These are phyloP conservation scores for Abrus pulchellus DNA, from an alignment of 306 rosid genomes.

Conservation along the genomic window DNA sequence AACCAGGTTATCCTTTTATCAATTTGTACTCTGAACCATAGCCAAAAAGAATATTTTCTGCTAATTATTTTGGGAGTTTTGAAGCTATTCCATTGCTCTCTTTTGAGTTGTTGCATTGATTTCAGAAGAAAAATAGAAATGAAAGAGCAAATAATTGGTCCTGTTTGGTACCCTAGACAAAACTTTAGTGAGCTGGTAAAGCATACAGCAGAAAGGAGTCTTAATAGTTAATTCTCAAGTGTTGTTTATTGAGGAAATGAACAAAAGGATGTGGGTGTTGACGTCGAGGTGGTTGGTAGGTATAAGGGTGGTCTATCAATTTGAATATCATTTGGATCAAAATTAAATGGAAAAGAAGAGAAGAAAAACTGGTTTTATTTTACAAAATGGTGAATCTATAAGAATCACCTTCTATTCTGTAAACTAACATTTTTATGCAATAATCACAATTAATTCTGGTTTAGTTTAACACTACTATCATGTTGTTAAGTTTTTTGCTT, in stretches of 20 bases:
- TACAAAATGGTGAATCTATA: slow-evolving; percentile 13
- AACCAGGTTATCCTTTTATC: background rate
- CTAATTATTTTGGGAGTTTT: slow-evolving; percentile 20
- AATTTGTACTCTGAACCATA: slow-evolving; percentile 24
- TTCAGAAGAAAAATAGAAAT: slow-evolving; percentile 34
- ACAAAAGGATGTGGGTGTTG: background rate
- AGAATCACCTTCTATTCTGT: background rate
- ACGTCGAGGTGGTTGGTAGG: slow-evolving; percentile 1
- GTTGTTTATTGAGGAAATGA: slow-evolving; percentile 7
- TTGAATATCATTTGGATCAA: slow-evolving; percentile 17
- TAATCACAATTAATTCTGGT: background rate
- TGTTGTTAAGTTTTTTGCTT: background rate
- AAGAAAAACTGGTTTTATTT: slow-evolving; percentile 17
- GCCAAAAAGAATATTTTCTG: background rate
- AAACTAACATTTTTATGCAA: background rate
- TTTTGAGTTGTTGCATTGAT: slow-evolving; percentile 15
- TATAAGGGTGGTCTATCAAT: slow-evolving; percentile 18
- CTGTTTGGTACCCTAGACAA: slow-evolving; percentile 16
- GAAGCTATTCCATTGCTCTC: slow-evolving; percentile 5
- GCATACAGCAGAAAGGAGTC: background rate
- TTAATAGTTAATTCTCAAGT: background rate
- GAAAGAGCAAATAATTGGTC: slow-evolving; percentile 21
- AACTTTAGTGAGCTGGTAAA: slow-evolving; percentile 9
- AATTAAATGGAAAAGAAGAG: background rate
- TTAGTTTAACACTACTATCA: background rate